phyloP scores from a whole-genome alignment of 805 yeast species.

The Cyberlindnera meyerae region DNA sequence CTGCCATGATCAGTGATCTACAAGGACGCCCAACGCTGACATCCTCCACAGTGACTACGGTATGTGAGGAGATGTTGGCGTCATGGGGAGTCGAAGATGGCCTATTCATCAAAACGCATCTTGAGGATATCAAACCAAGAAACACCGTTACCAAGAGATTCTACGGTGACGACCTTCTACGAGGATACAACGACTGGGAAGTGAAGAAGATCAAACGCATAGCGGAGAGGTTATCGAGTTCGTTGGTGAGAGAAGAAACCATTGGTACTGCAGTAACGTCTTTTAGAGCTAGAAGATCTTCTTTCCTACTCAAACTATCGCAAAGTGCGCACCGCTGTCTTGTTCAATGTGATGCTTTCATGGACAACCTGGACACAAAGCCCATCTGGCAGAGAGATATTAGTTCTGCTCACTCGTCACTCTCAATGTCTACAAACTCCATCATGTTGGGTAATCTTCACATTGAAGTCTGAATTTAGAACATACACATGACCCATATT shows the following conservation, averaged over 20 bases:
- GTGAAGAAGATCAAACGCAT: conserved; percentile 22
- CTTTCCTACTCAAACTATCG: conserved; percentile 19
- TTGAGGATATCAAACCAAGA: too few relatives aligned
- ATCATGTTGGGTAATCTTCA: conserved; percentile 24
- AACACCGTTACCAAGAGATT: conserved; percentile 23
- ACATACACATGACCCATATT: not conserved
- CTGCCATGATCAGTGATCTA: conserved; percentile 18
- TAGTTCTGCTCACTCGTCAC: conserved; percentile 25
- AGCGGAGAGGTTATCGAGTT: conserved; percentile 22
- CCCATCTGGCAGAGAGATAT: conserved; percentile 25
- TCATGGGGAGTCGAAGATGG: conserved; percentile 33
- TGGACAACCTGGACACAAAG: conserved; percentile 3
- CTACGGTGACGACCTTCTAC: conserved; percentile 25
- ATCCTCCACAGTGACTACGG: conserved; percentile 2
- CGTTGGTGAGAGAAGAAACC: conserved; percentile 18
- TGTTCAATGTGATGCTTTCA: conserved; percentile 5
- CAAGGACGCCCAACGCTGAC: conserved; percentile 13
- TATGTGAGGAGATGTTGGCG: conserved; percentile 26
- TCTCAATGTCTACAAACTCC: conserved; percentile 23
- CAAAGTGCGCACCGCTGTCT: conserved; percentile 18
- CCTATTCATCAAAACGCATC: conserved; percentile 6
- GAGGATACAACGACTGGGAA: conserved; percentile 21
- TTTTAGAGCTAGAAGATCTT: conserved; percentile 14
- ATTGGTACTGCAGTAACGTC: not conserved
- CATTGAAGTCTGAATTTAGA: conserved; percentile 1